Evolutionary conservation across 768 basidiomycete genomes (phyloP).

Genomic region (Boletus sensibilis): DNA sequence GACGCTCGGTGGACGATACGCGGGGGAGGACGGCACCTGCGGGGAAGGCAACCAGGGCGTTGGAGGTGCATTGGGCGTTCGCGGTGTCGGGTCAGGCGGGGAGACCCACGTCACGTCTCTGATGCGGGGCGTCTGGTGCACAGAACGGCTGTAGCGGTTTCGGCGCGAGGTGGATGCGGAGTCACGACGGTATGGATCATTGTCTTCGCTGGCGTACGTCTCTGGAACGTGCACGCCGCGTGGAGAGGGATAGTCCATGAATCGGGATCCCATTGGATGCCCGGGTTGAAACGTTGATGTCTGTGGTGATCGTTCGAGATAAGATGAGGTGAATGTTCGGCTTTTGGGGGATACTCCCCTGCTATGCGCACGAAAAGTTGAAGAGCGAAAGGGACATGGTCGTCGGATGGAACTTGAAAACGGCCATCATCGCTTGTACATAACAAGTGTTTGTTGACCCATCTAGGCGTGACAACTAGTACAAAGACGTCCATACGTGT

Average conservation of each 20-base stretch:
- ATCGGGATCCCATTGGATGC: slow-evolving; percentile 23
- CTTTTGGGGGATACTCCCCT: background rate
- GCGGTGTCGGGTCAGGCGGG: slow-evolving; percentile 15
- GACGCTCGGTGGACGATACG: slow-evolving; percentile 10
- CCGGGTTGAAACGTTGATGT: background rate
- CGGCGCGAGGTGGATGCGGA: slow-evolving; percentile 1
- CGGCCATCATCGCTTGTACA: background rate
- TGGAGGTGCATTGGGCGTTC: slow-evolving; percentile 6
- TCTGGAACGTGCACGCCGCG: slow-evolving; percentile 26
- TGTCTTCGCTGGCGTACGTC: slow-evolving; percentile 2
- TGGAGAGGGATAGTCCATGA: slow-evolving; percentile 22
- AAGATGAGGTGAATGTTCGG: background rate
- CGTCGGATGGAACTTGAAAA: background rate
- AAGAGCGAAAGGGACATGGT: background rate
- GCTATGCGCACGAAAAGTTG: background rate
- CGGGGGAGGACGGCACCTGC: slow-evolving; percentile 10
- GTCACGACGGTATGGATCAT: slow-evolving; percentile 9
- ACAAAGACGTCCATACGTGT: no score
- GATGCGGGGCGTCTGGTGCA: slow-evolving; percentile 20
- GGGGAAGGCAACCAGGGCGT: slow-evolving; percentile 5
- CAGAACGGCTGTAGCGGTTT: slow-evolving; percentile 24
- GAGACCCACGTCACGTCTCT: slow-evolving; percentile 27
- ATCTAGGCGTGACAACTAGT: no score
- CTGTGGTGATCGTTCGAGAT: background rate
- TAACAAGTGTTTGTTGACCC: no score